Base-by-base conservation (phyloP, 345 rosid species). In the Crucihimalaya himalaica region DNA sequence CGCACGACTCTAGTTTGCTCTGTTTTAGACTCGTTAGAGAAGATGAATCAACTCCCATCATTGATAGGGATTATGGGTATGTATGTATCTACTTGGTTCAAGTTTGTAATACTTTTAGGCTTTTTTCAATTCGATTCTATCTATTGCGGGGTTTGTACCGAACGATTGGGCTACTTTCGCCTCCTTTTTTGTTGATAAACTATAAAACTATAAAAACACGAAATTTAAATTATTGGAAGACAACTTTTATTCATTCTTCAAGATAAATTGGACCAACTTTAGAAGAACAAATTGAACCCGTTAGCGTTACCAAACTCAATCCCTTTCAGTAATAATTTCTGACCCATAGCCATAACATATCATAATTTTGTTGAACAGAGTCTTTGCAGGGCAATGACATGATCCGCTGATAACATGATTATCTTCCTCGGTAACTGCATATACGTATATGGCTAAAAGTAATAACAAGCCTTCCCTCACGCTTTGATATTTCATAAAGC, bases 401-500 rank as follows among this genome's bases (percentile, higher is more conserved):
- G 32, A 29, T 29, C 32, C 6, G 8, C 37, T 34, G 37, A 34
- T 34, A 8, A 8, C 37, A 34, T 34, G 39, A 35, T 35, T 13
- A 7, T 31, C 8, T 6, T 31, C 34, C 34, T 7, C 7, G n/a
- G 40, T 61, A 48, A 50, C 16, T 37, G 5, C 51, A 48, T 60
- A 13, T 40, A 14, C 37, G 37, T 34, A 40, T 4, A 50, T 71
- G 43, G 18, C 76, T 28, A 9, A 40, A 3, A 34, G 42, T n/a
- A 5, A 42, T 34, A 45, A 45, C 20, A 63, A 35, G 13, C 13
- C 6, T 16, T 43, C 54, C 10, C 21, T 43, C 40, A 40, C 29
- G 54, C 50, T 47, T 63, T 43, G 40, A 16, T 72, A 52, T 62
- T 16, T 31, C 16, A 51, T 20, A 21, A 72, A 31, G 45, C 63